phyloP scores from a whole-genome alignment of 169 alveolate genomes.

The Plasmodium gonderi region DNA sequence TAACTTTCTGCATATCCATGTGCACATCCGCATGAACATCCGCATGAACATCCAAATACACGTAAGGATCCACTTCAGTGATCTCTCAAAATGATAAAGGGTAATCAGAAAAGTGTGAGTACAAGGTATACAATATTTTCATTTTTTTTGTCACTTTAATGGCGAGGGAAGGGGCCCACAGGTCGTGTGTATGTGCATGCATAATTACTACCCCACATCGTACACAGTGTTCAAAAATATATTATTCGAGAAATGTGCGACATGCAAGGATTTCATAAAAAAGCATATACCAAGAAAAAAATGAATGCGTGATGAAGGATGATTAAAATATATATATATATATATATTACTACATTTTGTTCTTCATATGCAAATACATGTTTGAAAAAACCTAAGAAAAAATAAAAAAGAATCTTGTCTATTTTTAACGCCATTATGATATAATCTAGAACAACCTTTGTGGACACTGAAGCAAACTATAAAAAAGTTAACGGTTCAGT shows the following conservation, averaged over 20 bases:
- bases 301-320: too few relatives aligned
- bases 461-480: neutral
- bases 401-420: neutral
- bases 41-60: too few relatives aligned
- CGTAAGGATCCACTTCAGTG: too few relatives aligned
- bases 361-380: neutral
- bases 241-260: neutral
- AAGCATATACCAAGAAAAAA: neutral
- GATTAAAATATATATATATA: neutral
- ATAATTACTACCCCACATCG: neutral
- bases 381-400: neutral
- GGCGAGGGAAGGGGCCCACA: neutral
- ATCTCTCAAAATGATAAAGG: too few relatives aligned
- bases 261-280: neutral
- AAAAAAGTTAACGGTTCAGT: neutral
- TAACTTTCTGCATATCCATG: too few relatives aligned
- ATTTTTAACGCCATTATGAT: neutral
- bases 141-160: neutral
- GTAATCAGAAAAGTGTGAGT: too few relatives aligned
- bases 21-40: too few relatives aligned
- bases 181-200: neutral
- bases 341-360: neutral
- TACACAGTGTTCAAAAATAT: neutral
- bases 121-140: too few relatives aligned
- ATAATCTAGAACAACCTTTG: neutral